A percentile compares a stretch with the other conserved stretches of the same genome.
These are phyloP conservation scores for Camelina hispida DNA, from an alignment of 345 rosid genomes.

Conservation along the genomic window DNA sequence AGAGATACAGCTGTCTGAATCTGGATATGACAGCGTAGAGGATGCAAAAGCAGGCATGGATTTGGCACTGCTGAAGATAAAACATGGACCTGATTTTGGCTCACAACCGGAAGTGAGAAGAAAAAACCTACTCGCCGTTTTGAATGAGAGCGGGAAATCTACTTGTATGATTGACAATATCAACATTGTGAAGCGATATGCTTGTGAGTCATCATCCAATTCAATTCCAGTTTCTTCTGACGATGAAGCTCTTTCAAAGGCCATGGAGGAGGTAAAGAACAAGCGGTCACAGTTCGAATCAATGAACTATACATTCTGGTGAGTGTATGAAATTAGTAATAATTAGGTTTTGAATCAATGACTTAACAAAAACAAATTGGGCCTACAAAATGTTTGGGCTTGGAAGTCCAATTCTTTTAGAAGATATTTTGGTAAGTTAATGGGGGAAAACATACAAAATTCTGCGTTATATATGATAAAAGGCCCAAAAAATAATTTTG, in stretches of 20 bases:
- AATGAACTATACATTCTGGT: too few relatives aligned
- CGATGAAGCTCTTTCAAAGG: constrained; percentile 79
- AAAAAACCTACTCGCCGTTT: constrained; percentile 66
- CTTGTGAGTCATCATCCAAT: constrained; percentile 65
- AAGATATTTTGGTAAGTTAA: too few relatives aligned
- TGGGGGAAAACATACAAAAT: too few relatives aligned
- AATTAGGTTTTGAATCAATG: too few relatives aligned
- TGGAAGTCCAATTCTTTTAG: too few relatives aligned
- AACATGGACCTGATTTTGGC: constrained; percentile 92
- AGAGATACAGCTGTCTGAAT: constrained; percentile 79
- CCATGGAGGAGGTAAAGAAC: constrained; percentile 70
- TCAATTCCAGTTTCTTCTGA: constrained; percentile 83
- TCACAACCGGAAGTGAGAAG: constrained; percentile 68
- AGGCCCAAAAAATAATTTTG: neutral
- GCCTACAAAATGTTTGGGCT: too few relatives aligned
- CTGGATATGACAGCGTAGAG: constrained; percentile 88
- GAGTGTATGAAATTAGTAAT: too few relatives aligned
- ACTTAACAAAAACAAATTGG: too few relatives aligned
- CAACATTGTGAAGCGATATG: constrained; percentile 71
- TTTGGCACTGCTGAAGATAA: constrained; percentile 80
- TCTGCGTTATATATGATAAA: neutral
- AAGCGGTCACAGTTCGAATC: too few relatives aligned
- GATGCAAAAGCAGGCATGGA: constrained; percentile 96
- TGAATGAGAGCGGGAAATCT: constrained; percentile 69
- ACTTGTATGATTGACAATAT: constrained; percentile 74